phyloP scores from a whole-genome alignment of 352 stramenopile genomes.

The Pythium diclinum region DNA sequence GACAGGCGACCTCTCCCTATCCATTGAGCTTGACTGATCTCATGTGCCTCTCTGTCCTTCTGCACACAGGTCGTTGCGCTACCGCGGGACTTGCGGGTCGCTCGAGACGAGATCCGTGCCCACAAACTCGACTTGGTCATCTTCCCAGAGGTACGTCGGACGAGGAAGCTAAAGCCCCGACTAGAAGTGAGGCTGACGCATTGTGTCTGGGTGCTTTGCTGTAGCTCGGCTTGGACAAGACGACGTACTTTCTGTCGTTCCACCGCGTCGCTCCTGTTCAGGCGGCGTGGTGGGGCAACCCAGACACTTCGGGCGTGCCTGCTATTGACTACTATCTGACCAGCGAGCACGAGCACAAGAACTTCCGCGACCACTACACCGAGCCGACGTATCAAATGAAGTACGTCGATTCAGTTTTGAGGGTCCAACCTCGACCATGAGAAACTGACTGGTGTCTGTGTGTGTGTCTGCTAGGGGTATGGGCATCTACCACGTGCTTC shows the following conservation, averaged over 20 bases:
- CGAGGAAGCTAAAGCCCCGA: neutral
- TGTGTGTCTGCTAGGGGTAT: constrained; percentile 39
- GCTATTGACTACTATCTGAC: constrained; percentile 69
- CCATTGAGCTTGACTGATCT: neutral
- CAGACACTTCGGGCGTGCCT: constrained; percentile 64
- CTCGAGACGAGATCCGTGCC: constrained; percentile 44
- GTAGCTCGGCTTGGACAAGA: constrained; percentile 76
- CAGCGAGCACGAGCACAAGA: constrained; percentile 60
- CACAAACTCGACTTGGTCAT: constrained; percentile 63
- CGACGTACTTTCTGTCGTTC: constrained; percentile 73
- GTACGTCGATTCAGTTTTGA: constrained; percentile 29
- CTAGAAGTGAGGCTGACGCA: neutral
- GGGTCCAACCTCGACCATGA: too few relatives aligned
- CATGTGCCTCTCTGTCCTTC: neutral
- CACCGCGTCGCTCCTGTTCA: constrained; percentile 62
- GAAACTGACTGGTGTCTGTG: neutral
- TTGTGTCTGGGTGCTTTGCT: neutral
- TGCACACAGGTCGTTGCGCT: constrained; percentile 44
- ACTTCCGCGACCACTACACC: constrained; percentile 48
- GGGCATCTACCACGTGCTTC: constrained; percentile 58
- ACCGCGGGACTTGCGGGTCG: constrained; percentile 43
- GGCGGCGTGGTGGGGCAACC: constrained; percentile 72
- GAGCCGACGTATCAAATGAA: constrained; percentile 59
- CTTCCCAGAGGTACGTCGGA: constrained; percentile 52
- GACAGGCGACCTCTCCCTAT: neutral